Percentiles rank a stretch among this genome's conserved stretches.
phyloP scores from a whole-genome alignment of 2,329 filamentous ascomycete species.

The Cladobotryum mycophilum region DNA sequence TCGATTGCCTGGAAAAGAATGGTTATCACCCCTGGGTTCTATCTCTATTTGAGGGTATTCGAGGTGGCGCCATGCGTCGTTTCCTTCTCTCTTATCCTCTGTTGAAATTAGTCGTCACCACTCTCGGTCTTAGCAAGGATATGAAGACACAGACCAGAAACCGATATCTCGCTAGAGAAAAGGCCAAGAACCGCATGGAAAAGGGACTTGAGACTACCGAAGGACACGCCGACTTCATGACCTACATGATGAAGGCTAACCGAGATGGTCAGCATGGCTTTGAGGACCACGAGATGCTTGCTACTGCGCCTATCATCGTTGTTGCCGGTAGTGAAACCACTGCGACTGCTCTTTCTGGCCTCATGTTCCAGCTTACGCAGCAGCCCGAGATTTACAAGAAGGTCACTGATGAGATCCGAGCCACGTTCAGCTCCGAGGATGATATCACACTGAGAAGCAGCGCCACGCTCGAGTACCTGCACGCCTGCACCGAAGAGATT shows the following conservation, averaged over 20 bases:
- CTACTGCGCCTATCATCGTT: constrained; percentile 18
- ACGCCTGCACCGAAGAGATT: constrained; percentile 36
- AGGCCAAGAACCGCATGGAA: constrained; percentile 16
- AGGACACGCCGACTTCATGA: constrained; percentile 17
- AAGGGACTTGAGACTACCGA: constrained; percentile 16
- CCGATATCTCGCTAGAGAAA: constrained; percentile 18
- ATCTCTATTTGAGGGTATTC: constrained; percentile 15
- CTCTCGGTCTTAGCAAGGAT: not conserved
- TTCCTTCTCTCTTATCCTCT: constrained; percentile 13
- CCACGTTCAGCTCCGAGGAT: constrained; percentile 25
- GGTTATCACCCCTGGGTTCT: constrained; percentile 23
- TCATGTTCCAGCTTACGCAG: constrained; percentile 24
- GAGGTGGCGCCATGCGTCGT: constrained; percentile 5
- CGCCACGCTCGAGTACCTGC: constrained; percentile 28
- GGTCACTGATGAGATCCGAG: constrained; percentile 30
- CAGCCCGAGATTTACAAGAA: constrained; percentile 25
- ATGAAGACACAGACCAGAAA: not conserved
- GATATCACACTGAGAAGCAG: constrained; percentile 33
- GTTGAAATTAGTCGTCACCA: not conserved
- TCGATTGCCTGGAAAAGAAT: constrained; percentile 27
- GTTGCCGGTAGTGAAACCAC: constrained; percentile 30
- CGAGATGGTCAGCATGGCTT: constrained; percentile 26
- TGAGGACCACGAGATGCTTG: constrained; percentile 27
- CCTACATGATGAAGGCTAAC: constrained; percentile 26
- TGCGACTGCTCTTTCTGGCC: constrained; percentile 24